These are phyloP conservation scores for Lactuca sativa DNA, from an alignment of 129 eudicot species.

Conservation along the genomic window DNA sequence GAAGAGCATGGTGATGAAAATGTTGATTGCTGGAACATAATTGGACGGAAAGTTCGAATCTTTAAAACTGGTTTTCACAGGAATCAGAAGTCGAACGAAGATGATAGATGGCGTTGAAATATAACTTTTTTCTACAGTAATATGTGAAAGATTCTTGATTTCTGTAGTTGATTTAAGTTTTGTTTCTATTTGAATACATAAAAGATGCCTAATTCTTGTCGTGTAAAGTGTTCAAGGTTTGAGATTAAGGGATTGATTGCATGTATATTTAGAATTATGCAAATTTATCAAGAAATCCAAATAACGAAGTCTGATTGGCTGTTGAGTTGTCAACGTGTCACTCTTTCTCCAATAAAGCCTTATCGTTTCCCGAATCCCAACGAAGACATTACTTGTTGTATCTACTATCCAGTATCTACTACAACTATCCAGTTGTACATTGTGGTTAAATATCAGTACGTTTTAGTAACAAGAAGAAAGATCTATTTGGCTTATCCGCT, in stretches of 20 bases:
- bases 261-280: neutral
- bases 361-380: constrained; percentile 36
- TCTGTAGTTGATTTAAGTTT: neutral
- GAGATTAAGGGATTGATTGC: neutral
- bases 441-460: neutral
- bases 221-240: neutral
- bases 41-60: constrained; percentile 28
- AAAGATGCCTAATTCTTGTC: neutral
- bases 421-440: neutral
- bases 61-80: constrained; percentile 9
- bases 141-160: constrained; percentile 6
- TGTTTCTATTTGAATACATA: neutral
- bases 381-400: neutral
- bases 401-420: neutral
- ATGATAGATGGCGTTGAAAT: too few relatives aligned
- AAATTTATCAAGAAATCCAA: constrained; percentile 53
- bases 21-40: constrained; percentile 34
- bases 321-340: constrained; percentile 42
- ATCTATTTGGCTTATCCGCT: neutral
- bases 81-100: neutral
- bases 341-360: constrained; percentile 37
- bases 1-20: constrained; percentile 46
- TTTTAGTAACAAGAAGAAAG: neutral
- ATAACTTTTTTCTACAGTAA: too few relatives aligned
- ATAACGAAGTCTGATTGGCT: constrained; percentile 50